A percentile compares a stretch with the other conserved stretches of the same genome.
Conservation (phyloP, 805 yeast genomes). For the Teunomyces tritomae region DNA sequence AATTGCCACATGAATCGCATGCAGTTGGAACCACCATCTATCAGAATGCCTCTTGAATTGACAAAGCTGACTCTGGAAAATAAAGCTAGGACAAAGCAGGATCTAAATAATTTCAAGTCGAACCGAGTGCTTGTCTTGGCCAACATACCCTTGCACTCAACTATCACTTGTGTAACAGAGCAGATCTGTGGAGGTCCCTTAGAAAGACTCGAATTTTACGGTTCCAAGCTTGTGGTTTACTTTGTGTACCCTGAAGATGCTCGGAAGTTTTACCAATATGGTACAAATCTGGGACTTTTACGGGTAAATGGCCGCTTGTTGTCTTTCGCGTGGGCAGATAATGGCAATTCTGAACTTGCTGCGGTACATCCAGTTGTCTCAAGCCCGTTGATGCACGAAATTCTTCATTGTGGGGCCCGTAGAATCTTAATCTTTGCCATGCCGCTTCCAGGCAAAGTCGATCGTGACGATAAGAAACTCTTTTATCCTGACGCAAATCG, state of each 20-base stretch:
- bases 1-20: neutral
- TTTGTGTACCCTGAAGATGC: conserved; percentile 59
- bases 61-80: neutral
- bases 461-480: conserved; percentile 20
- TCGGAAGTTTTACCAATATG: conserved; percentile 48
- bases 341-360: conserved; percentile 19
- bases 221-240: conserved; percentile 40
- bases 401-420: conserved; percentile 46
- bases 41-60: neutral
- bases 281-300: conserved; percentile 48
- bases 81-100: neutral
- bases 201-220: conserved; percentile 43
- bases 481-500: conserved; percentile 44
- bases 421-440: conserved; percentile 49
- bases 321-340: conserved; percentile 46
- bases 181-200: conserved; percentile 71
- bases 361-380: conserved; percentile 22
- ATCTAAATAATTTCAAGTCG: neutral
- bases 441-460: conserved; percentile 18
- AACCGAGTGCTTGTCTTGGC: conserved; percentile 33
- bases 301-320: conserved; percentile 55
- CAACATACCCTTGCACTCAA: conserved; percentile 42
- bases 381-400: conserved; percentile 25
- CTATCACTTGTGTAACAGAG: conserved; percentile 48
- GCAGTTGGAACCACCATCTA: neutral